A percentile compares a stretch with the other conserved stretches of the same genome.
phyloP scores from a whole-genome alignment of 371 early-diverging fungal species.

The Mortierella sp. region DNA sequence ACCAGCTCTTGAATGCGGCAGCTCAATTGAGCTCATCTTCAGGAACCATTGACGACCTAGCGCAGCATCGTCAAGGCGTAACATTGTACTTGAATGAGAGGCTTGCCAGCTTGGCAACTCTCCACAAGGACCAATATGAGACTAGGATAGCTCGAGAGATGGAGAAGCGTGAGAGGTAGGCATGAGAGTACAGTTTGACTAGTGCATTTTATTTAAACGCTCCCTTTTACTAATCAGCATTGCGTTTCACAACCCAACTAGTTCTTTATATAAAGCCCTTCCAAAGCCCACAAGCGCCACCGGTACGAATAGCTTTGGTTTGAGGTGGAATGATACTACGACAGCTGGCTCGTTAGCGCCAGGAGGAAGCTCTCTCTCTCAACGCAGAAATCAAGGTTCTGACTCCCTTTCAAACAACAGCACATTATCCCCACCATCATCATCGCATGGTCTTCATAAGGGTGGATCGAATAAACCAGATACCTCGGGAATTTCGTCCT shows the following conservation, averaged over 20 bases:
- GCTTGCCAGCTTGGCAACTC: conserved; percentile 40
- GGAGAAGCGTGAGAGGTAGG: conserved; percentile 53
- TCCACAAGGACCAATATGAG: conserved; percentile 55
- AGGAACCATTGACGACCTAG: conserved; percentile 35
- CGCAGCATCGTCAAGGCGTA: conserved; percentile 52
- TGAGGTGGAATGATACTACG: conserved; percentile 1
- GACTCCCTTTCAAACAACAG: neutral
- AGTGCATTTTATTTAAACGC: neutral
- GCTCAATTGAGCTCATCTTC: neutral
- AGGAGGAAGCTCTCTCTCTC: conserved; percentile 6
- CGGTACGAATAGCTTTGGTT: conserved; percentile 13
- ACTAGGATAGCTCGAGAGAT: conserved; percentile 51
- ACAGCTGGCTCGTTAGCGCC: neutral
- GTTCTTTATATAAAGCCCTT: conserved; percentile 44
- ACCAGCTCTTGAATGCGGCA: conserved; percentile 30
- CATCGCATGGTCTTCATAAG: conserved; percentile 4
- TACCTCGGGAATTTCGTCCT: conserved; percentile 32
- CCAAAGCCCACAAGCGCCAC: conserved; percentile 28
- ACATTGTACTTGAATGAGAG: conserved; percentile 49
- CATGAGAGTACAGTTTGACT: neutral
- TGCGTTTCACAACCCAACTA: conserved; percentile 3
- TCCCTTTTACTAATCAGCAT: neutral
- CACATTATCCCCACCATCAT: conserved; percentile 5
- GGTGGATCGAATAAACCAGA: neutral
- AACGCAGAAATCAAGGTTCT: conserved; percentile 14